These are phyloP conservation scores for Pythium volutum DNA, from an alignment of 352 stramenopile genomes.

Conservation along the genomic window DNA sequence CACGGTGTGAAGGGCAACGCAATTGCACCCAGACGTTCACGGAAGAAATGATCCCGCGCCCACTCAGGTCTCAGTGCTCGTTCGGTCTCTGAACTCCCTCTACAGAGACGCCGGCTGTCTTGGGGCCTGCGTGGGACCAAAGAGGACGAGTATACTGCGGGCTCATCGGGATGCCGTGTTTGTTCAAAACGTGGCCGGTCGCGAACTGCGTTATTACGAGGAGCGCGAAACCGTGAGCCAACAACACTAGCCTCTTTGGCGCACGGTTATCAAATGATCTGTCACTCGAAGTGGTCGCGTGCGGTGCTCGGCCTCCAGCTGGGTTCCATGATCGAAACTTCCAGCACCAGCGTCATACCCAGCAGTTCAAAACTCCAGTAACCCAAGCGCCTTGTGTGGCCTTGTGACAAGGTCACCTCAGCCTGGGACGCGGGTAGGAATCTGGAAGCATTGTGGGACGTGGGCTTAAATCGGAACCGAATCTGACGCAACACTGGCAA, in stretches of 20 bases:
- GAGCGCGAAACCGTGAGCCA: not conserved
- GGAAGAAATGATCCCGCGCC: not conserved
- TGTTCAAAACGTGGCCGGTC: too few relatives aligned
- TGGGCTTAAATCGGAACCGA: not conserved
- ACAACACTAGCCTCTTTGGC: not conserved
- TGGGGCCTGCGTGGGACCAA: not conserved
- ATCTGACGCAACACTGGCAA: not conserved
- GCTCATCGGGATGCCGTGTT: not conserved
- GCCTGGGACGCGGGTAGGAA: not conserved
- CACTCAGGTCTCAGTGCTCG: slow-evolving; percentile 1
- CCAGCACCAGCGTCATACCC: not conserved
- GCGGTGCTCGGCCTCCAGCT: not conserved
- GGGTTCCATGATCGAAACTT: not conserved
- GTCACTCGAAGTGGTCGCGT: not conserved
- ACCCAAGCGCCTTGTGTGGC: too few relatives aligned
- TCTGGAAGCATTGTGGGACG: not conserved
- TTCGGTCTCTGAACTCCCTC: not conserved
- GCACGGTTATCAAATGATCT: not conserved
- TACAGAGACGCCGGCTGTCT: not conserved
- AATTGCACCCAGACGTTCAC: not conserved
- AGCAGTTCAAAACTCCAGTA: too few relatives aligned
- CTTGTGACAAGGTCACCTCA: not conserved
- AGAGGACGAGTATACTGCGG: not conserved
- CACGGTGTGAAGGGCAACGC: not conserved
- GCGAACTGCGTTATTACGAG: not conserved